phyloP scores from a whole-genome alignment of 2,329 filamentous ascomycete genomes.

The Lithohypha guttulata region DNA sequence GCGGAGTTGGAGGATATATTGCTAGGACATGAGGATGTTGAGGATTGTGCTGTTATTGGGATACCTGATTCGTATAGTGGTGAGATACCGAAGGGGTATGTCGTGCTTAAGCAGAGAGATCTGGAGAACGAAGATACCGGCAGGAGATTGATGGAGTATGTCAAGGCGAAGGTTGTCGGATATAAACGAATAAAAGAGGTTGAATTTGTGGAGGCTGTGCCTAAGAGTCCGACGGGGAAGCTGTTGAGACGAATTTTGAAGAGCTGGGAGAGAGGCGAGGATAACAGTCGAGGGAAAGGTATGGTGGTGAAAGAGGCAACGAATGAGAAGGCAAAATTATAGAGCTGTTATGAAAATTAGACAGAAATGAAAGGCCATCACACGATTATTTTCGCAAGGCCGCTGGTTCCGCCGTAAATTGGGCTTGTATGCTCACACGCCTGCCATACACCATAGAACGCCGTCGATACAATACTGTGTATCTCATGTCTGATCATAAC shows the following conservation, averaged over 20 bases:
- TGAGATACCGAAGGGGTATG: constrained; percentile 50
- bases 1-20: constrained; percentile 50
- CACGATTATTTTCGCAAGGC: too few relatives aligned
- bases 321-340: constrained; percentile 3
- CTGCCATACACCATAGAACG: too few relatives aligned
- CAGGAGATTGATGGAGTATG: constrained; percentile 31
- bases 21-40: constrained; percentile 45
- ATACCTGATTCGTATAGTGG: constrained; percentile 53
- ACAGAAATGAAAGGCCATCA: background rate
- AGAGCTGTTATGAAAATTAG: background rate
- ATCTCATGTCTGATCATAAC: too few relatives aligned
- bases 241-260: constrained; percentile 54
- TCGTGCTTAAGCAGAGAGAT: constrained; percentile 59
- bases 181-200: constrained; percentile 28
- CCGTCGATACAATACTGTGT: too few relatives aligned
- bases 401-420: too few relatives aligned
- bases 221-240: constrained; percentile 66
- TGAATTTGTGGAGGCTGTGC: constrained; percentile 41
- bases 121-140: constrained; percentile 42
- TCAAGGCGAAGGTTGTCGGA: constrained; percentile 25
- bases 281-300: constrained; percentile 4
- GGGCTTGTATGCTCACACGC: too few relatives aligned
- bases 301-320: constrained; percentile 2
- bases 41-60: constrained; percentile 59
- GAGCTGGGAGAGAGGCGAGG: constrained; percentile 24